Base-by-base conservation (phyloP, 208 protist species). In the Leishmania arabica region DNA sequence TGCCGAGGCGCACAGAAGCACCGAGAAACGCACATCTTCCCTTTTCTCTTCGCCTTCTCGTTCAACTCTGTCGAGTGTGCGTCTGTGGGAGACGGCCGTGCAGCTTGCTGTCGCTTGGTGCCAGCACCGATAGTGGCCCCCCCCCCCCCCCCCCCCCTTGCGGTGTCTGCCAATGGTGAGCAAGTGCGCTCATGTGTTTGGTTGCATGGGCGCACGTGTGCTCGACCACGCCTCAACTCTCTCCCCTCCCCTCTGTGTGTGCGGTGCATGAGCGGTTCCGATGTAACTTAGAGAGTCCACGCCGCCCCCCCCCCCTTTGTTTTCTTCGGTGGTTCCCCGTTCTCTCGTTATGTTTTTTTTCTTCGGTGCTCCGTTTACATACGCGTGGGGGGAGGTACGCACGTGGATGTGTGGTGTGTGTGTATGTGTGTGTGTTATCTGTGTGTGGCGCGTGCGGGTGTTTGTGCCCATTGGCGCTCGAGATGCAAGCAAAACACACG, bases 261-360 rank as follows among this genome's bases (percentile, higher is more conserved):
- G 40, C 47, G 68, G 42, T 4, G 40, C 40, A 62, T 51, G 49
- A 17, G 31, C 34, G 51, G 31, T n/a, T 76, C 13, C n/a, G 51
- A 76, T 76, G 72, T 76, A 75, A 40, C 24, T 9, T 58, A 76
- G 47, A 58, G 72, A 15, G 68, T 21, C 47, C n/a, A 42, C 1
- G 4, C 49, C 31, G 1, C 72, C 31, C 27, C n/a, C 31, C 27
- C n/a, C 34, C 34, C 1, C 9, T 4, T 17, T 54, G 9, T 21
- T 8, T 31, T 40, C 0, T 40, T 9, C 31, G n/a, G 40, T 17
- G 19, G n/a, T 5, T 66, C 24, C 27, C 56, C 4, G 56, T n/a
- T 19, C 31, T 66, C n/a, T 66, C 31, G 24, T 21, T 5, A 5
- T 78, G 9, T 42, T 51, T 19, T 70, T 49, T 78, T 27, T 40